These are phyloP conservation scores for Tylopilus subfusipes DNA, from an alignment of 768 basidiomycete species.

Conservation along the genomic window DNA sequence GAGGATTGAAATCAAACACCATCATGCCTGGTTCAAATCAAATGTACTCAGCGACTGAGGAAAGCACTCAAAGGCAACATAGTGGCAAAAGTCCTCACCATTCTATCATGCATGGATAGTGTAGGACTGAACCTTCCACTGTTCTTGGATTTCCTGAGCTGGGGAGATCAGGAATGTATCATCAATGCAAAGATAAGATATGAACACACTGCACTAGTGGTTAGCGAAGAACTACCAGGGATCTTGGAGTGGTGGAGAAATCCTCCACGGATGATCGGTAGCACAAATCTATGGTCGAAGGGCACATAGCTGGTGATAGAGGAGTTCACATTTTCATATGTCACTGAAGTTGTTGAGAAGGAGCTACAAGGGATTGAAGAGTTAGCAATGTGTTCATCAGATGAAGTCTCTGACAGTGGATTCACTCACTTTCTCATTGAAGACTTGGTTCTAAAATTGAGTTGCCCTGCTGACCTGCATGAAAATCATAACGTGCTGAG, in stretches of 20 bases:
- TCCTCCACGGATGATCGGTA: neutral
- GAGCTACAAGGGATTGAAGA: too few relatives aligned
- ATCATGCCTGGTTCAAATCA: neutral
- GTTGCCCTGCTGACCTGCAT: too few relatives aligned
- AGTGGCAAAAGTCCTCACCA: neutral
- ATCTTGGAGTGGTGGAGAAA: neutral
- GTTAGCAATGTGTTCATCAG: too few relatives aligned
- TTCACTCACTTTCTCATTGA: too few relatives aligned
- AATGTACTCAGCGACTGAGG: neutral
- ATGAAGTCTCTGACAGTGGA: too few relatives aligned
- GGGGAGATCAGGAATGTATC: neutral
- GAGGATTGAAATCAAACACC: neutral
- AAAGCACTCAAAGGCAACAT: neutral
- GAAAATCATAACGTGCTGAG: too few relatives aligned
- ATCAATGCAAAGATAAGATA: neutral
- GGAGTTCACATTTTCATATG: too few relatives aligned
- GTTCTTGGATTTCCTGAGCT: neutral
- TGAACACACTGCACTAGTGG: neutral
- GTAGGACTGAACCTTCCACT: neutral
- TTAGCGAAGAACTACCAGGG: neutral
- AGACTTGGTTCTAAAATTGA: too few relatives aligned
- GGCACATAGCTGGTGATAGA: too few relatives aligned
- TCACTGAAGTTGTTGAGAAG: too few relatives aligned
- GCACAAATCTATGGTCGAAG: neutral
- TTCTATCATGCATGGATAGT: neutral